These are phyloP conservation scores for Aphanomyces euteiches DNA, from an alignment of 352 stramenopile genomes.

Conservation along the genomic window DNA sequence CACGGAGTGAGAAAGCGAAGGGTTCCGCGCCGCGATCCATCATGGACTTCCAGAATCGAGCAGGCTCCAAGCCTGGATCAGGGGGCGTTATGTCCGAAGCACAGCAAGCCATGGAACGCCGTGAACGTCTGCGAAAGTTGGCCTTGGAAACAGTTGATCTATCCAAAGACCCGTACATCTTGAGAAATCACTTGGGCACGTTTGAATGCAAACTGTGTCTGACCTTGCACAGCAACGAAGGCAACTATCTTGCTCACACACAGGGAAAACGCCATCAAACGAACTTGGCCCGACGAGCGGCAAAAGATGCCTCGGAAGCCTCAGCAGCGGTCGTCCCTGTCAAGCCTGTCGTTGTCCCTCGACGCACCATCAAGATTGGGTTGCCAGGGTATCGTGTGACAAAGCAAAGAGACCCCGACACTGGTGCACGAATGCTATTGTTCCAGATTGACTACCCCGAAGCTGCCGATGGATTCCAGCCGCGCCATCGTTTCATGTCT, in stretches of 20 bases:
- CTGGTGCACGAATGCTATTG: conserved; percentile 77
- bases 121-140: conserved; percentile 95
- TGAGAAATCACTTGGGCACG: conserved; percentile 98
- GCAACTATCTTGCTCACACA: conserved; percentile 99
- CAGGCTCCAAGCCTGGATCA: conserved; percentile 71
- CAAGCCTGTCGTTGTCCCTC: conserved; percentile 36
- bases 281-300: conserved; percentile 90
- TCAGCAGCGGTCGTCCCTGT: conserved; percentile 31
- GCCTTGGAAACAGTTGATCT: conserved; percentile 99
- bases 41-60: conserved; percentile 88
- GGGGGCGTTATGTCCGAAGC: conserved; percentile 73
- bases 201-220: conserved; percentile 99
- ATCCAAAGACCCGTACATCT: conserved; percentile 99
- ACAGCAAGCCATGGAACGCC: conserved; percentile 88
- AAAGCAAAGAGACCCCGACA: conserved; percentile 88
- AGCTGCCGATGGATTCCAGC: conserved; percentile 90
- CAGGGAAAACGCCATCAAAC: conserved; percentile 99
- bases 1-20: too few relatives aligned
- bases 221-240: conserved; percentile 98
- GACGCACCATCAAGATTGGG: conserved; percentile 92
- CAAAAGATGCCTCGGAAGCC: conserved; percentile 62
- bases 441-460: conserved; percentile 98
- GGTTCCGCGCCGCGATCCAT: not conserved
- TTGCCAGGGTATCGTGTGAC: conserved; percentile 97
- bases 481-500: conserved; percentile 98